Base-by-base conservation (phyloP, 208 protist genomes). In the Trypanosoma lewisi region DNA sequence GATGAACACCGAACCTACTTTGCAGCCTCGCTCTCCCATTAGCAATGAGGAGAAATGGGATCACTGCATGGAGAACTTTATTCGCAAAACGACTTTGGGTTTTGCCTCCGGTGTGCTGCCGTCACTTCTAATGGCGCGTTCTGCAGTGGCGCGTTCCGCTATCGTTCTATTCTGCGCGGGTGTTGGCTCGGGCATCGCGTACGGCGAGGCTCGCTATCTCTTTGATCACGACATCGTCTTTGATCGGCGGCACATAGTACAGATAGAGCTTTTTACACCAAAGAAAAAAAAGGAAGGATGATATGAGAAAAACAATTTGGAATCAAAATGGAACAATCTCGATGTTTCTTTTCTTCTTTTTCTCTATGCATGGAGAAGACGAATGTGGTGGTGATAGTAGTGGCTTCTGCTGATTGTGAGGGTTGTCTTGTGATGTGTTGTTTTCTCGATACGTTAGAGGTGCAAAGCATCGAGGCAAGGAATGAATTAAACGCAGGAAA, bases 221-320 rank as follows among this genome's bases (percentile, higher is more conserved):
- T 96, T 96, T 48, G 91, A 96, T 34, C 80, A 93, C 71, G 75
- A 93, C 61, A 73, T 96, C 59, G 64, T 82, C 33, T 96, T 96
- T 64, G 91, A 96, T 67, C 87, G 88, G 57, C 79, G 87, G 1
- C 76, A 93, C 63, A 42, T 91, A 31, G 80, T 94, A 28, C 77
- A 75, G 23, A 37, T 80, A 34, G 71, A 75, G 39, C 33, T 83
- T 9, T 61, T 73, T 52, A 73, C 44, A 19, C 55, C 58, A 14
- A 67, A 68, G 45, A 61, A 78, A 42, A 64, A 63, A 44, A 30
- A 73, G 27, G 49, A 50, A 16, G 16, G 5, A 27, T 14, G 11
- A 7, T n/a, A n/a, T n/a, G n/a, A n/a, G n/a, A n/a, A n/a, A n/a
- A n/a, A n/a, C n/a, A n/a, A n/a, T n/a, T n/a, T n/a, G n/a, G n/a